These are phyloP conservation scores for Colletotrichum sp. DNA, from an alignment of 2,329 filamentous ascomycete genomes.

Conservation along the genomic window DNA sequence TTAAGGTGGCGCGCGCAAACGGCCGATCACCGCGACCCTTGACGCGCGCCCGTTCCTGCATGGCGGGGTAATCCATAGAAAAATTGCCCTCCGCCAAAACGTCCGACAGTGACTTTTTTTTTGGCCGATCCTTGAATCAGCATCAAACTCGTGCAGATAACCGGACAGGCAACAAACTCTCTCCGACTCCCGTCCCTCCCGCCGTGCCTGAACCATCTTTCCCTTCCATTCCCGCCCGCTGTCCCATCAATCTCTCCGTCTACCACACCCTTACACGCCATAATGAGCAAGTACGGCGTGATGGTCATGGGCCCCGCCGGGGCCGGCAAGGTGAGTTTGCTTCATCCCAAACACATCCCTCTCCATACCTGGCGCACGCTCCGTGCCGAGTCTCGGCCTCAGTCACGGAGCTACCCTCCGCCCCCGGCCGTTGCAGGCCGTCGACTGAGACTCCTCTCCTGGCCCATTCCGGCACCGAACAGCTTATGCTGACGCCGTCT, in stretches of 20 bases:
- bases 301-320: slow-evolving; percentile 97
- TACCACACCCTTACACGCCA: slow-evolving; percentile 23
- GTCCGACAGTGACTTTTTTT: background rate
- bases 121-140: background rate
- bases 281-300: slow-evolving; percentile 92
- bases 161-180: background rate
- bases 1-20: background rate
- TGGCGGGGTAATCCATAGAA: slow-evolving; percentile 21
- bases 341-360: background rate
- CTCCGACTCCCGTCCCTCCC: background rate
- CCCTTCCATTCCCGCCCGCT: background rate
- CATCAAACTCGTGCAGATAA: background rate
- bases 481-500: background rate
- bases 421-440: background rate
- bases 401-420: background rate
- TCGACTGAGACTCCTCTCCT: background rate
- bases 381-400: background rate
- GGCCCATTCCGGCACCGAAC: background rate
- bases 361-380: background rate
- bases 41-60: slow-evolving; percentile 18
- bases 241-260: background rate
- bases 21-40: slow-evolving; percentile 17
- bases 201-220: background rate
- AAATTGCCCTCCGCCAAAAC: background rate
- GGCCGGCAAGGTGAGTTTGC: slow-evolving; percentile 75